Percentiles rank a stretch among this genome's conserved stretches.
These are phyloP conservation scores for Cladophialophora psammophila DNA, from an alignment of 2,329 filamentous ascomycete species.

Conservation along the genomic window DNA sequence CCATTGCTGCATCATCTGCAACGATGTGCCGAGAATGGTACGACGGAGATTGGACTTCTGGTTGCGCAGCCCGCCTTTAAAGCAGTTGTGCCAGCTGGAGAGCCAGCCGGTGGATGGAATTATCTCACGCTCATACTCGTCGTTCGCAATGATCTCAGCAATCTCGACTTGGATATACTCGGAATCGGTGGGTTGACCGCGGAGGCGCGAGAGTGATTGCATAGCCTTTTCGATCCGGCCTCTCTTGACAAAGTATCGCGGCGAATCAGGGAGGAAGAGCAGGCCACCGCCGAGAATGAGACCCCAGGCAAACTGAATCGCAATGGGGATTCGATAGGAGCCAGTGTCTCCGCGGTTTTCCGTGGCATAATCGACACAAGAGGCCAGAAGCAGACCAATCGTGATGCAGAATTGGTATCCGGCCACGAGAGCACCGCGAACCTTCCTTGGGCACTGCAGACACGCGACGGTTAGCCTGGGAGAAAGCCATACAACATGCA, in stretches of 20 bases:
- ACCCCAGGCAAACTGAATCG: slow-evolving; percentile 81
- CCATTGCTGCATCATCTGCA: slow-evolving; percentile 82
- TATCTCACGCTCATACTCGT: slow-evolving; percentile 79
- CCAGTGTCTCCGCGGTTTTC: slow-evolving; percentile 67
- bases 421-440: slow-evolving; percentile 72
- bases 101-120: slow-evolving; percentile 36
- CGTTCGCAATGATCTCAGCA: slow-evolving; percentile 86
- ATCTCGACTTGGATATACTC: slow-evolving; percentile 73
- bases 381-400: slow-evolving; percentile 76
- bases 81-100: slow-evolving; percentile 68
- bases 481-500: slow-evolving; percentile 23
- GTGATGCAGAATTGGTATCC: slow-evolving; percentile 87
- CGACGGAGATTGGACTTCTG: slow-evolving; percentile 66
- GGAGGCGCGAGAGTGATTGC: slow-evolving; percentile 69
- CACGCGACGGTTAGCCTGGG: slow-evolving; percentile 42
- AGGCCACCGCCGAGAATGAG: slow-evolving; percentile 74
- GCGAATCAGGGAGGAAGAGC: slow-evolving; percentile 81
- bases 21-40: slow-evolving; percentile 73
- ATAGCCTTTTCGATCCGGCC: slow-evolving; percentile 72
- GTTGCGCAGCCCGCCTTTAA: slow-evolving; percentile 62
- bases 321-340: slow-evolving; percentile 82
- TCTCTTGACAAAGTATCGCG: slow-evolving; percentile 84
- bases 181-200: slow-evolving; percentile 71
- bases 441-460: slow-evolving; percentile 66
- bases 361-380: slow-evolving; percentile 76